Base-by-base conservation (phyloP, 2,329 filamentous ascomycete genomes). In the Grosmannia serpens region DNA sequence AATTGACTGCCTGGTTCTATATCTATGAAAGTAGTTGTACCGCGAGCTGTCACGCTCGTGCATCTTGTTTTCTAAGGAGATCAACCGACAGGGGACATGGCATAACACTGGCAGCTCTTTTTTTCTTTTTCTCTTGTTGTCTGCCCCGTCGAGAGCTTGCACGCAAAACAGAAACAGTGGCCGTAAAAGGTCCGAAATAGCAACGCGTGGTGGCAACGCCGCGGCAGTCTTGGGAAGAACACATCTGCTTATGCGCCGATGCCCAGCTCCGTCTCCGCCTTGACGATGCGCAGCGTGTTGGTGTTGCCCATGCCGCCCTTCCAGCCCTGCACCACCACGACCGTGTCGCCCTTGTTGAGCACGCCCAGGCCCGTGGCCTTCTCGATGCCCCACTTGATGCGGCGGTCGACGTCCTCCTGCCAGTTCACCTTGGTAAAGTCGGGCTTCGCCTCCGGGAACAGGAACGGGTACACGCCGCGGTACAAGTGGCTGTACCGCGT, bases 341-440 rank as follows among this genome's bases (percentile, higher is more conserved):
- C 84, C 35, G 84, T 82, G 69, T 91, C 88, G 64, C 85, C 87
- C 70, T 83, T 77, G 70, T 77, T 80, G 62, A 95, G 77, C 54
- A 91, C 82, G 66, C 85, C 84, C 63, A 99, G 87, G 75, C 87
- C 84, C 69, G 96, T 83, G 67, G 90, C 94, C 71, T 91, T 84
- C 71, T 82, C 78, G 72, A 99, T 89, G 72, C 89, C 94, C 91
- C 92, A 99, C 82, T 92, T 96, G 75, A 99, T 89, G 71, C 94
- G 90, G 72, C 86, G 85, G 77, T 99, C 94, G 67, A 99, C 94
- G 75, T 99, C 92, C 80, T 97, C 91, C 79, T 99, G 94, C 94
- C 94, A 99, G 77, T 95, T 91, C 69, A 87, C 84, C 74, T 87
- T 83, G 72, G 81, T 83, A 76, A 97, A 99, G 78, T 99, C 90